Evolutionary conservation across 306 rosid genomes (phyloP).

Genomic region (Casuarina cunninghamiana): DNA sequence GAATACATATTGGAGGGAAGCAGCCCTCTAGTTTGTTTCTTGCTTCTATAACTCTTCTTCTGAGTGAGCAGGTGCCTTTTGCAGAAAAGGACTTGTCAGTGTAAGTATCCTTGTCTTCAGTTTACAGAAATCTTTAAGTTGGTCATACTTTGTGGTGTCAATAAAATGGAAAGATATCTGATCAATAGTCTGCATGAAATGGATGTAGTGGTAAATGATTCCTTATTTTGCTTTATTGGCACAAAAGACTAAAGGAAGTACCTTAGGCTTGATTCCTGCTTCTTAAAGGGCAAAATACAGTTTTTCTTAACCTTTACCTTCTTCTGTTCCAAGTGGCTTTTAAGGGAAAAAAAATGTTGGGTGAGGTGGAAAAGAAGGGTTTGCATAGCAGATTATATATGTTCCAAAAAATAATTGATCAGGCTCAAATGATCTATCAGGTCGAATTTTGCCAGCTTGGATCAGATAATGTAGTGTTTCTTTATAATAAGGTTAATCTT

Average conservation of each 20-base stretch:
- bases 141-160: constrained; percentile 25
- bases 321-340: constrained; percentile 12
- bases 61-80: constrained; percentile 84
- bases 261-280: not conserved
- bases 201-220: not conserved
- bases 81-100: constrained; percentile 57
- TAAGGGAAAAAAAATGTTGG: constrained; percentile 14
- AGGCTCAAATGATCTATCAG: not conserved
- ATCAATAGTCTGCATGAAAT: not conserved
- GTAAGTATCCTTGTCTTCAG: constrained; percentile 56
- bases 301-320: not conserved
- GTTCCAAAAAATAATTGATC: not conserved
- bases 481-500: not conserved
- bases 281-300: not conserved
- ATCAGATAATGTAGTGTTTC: not conserved
- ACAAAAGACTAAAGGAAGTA: not conserved
- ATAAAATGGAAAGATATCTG: constrained; percentile 14
- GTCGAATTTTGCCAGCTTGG: constrained; percentile 8
- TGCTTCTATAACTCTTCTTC: constrained; percentile 71
- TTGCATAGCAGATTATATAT: constrained; percentile 10
- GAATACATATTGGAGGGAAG: constrained; percentile 81
- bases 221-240: too few relatives aligned
- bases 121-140: constrained; percentile 20
- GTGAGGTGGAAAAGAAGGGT: constrained; percentile 16
- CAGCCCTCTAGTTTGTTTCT: constrained; percentile 83